phyloP scores from a whole-genome alignment of 2,329 filamentous ascomycete genomes.

The Stemphylium vesicarium region DNA sequence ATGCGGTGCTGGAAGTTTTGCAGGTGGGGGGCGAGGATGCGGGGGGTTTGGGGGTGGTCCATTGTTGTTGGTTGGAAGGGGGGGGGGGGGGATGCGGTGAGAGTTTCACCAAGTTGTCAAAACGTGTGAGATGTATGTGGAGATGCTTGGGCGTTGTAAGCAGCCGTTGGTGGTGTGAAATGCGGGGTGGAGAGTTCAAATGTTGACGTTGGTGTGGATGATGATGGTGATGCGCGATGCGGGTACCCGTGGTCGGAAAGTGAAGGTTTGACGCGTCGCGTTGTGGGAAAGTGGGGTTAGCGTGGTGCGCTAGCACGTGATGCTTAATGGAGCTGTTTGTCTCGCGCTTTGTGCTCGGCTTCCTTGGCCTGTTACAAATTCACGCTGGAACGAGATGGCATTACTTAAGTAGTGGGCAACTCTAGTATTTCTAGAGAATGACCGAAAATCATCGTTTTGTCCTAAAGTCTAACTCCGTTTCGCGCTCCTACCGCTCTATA shows the following conservation, averaged over 20 bases:
- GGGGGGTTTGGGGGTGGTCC: slow-evolving; percentile 65
- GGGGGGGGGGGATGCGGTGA: background rate
- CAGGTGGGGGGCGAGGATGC: slow-evolving; percentile 81
- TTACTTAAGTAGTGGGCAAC: no score
- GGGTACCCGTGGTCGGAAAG: background rate
- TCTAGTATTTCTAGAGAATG: no score
- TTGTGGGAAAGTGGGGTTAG: slow-evolving; percentile 6
- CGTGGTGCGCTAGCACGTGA: slow-evolving; percentile 18
- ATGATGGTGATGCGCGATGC: background rate
- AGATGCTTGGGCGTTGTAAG: background rate
- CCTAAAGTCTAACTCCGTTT: no score
- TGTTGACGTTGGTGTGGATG: background rate
- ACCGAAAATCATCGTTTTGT: no score
- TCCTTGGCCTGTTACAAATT: no score
- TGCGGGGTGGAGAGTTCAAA: background rate
- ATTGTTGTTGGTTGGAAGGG: slow-evolving; percentile 15
- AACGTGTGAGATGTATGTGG: background rate
- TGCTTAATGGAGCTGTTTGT: no score
- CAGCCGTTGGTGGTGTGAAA: background rate
- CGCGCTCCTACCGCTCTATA: no score
- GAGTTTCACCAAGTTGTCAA: background rate
- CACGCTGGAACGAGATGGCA: no score
- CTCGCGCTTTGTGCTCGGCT: no score
- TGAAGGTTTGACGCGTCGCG: slow-evolving; percentile 17
- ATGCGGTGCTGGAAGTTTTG: slow-evolving; percentile 73